Percentiles rank a stretch among this genome's conserved stretches.
These are phyloP conservation scores for Candida nemodendra DNA, from an alignment of 805 yeast species.

Conservation along the genomic window DNA sequence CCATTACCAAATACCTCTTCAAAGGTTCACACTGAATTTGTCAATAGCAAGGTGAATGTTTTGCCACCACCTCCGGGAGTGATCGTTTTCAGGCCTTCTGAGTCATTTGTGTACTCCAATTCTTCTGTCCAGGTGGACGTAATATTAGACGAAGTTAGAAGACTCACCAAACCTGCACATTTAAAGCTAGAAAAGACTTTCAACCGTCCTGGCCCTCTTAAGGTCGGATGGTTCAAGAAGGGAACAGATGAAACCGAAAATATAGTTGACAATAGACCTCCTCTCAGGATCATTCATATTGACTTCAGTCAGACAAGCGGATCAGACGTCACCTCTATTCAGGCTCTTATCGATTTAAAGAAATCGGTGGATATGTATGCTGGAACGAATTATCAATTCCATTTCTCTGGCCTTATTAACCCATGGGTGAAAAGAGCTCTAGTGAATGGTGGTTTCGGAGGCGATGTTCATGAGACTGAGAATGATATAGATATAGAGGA, in stretches of 20 bases:
- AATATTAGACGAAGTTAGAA: conserved; percentile 65
- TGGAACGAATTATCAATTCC: conserved; percentile 83
- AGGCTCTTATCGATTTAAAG: conserved; percentile 71
- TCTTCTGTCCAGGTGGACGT: conserved; percentile 69
- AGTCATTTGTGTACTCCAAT: conserved; percentile 80
- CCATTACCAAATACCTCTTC: conserved; percentile 42
- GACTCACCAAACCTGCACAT: conserved; percentile 57
- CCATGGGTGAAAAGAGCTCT: conserved; percentile 86
- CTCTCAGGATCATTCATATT: conserved; percentile 67
- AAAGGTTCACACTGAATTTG: conserved; percentile 31
- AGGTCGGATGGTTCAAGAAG: conserved; percentile 31
- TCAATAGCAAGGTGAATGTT: conserved; percentile 58
- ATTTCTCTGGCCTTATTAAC: conserved; percentile 78
- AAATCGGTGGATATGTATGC: conserved; percentile 71
- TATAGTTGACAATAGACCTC: conserved; percentile 56
- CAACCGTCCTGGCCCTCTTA: conserved; percentile 80
- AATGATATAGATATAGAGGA: conserved; percentile 11
- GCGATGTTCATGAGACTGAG: conserved; percentile 14
- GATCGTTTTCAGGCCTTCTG: conserved; percentile 78
- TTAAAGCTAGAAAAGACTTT: conserved; percentile 62
- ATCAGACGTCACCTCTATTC: conserved; percentile 78
- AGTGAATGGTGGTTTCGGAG: conserved; percentile 74
- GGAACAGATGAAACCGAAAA: conserved; percentile 23
- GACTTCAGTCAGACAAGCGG: conserved; percentile 79
- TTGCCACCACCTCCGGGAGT: conserved; percentile 89